Conservation (phyloP, 768 basidiomycete species). For the Amanita inopinata region DNA sequence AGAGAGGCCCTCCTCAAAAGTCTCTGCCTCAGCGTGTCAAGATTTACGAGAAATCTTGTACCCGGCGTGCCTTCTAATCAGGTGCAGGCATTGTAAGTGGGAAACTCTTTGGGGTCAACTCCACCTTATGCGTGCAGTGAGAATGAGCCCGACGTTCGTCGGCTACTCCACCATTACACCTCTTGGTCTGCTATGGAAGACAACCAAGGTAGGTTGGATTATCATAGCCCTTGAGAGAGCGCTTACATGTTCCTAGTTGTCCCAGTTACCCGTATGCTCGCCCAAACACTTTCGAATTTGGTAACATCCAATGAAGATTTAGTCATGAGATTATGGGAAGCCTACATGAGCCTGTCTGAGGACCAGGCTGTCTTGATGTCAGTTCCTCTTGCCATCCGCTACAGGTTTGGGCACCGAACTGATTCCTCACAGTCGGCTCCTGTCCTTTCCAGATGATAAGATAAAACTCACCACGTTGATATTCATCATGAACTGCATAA, state of each 20-base stretch:
- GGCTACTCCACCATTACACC: constrained; percentile 61
- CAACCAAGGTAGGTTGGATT: constrained; percentile 34
- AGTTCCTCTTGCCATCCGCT: constrained; percentile 15
- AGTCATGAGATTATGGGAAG: constrained; percentile 50
- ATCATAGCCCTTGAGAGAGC: background rate
- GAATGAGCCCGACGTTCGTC: constrained; percentile 63
- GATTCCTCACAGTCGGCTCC: constrained; percentile 34
- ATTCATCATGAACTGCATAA: constrained; percentile 64
- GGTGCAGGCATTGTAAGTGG: constrained; percentile 56
- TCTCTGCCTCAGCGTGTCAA: constrained; percentile 47
- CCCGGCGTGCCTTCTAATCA: constrained; percentile 74
- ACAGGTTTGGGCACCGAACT: constrained; percentile 9
- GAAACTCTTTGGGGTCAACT: background rate
- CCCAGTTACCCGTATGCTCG: constrained; percentile 51
- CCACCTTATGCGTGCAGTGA: constrained; percentile 29
- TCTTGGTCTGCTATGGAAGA: constrained; percentile 68
- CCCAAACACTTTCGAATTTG: constrained; percentile 78
- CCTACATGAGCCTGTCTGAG: constrained; percentile 58
- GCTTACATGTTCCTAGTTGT: constrained; percentile 35
- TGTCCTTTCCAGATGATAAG: constrained; percentile 55
- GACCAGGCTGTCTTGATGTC: constrained; percentile 72
- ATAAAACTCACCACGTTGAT: constrained; percentile 55
- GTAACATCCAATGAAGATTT: constrained; percentile 63
- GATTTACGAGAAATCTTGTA: constrained; percentile 78
- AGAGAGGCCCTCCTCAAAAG: constrained; percentile 26